Percentiles rank a stretch among this genome's conserved stretches.
phyloP scores from a whole-genome alignment of 768 basidiomycete species.

The Hortiboletus flavorubellus region DNA sequence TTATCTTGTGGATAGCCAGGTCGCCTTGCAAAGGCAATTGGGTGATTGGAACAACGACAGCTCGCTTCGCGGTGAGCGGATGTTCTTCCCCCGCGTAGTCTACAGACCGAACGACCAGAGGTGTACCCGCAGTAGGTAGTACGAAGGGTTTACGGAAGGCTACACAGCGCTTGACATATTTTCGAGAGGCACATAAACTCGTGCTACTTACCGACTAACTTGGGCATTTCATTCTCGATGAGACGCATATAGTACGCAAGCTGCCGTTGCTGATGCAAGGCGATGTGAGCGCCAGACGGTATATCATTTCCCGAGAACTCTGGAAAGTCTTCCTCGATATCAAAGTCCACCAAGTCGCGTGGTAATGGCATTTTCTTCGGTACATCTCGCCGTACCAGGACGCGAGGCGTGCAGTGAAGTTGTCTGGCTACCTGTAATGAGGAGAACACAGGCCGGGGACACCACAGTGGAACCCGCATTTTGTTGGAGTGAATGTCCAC shows the following conservation, averaged over 20 bases:
- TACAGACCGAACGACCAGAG: constrained; percentile 69
- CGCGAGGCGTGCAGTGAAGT: constrained; percentile 25
- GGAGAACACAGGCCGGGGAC: constrained; percentile 11
- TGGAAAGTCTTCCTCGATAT: constrained; percentile 36
- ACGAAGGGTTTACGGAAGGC: constrained; percentile 81
- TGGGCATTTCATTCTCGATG: constrained; percentile 86
- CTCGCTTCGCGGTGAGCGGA: constrained; percentile 67
- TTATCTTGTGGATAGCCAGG: constrained; percentile 77
- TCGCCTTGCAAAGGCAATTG: constrained; percentile 61
- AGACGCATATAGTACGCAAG: constrained; percentile 75
- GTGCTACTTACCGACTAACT: constrained; percentile 67
- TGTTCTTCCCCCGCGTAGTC: constrained; percentile 77
- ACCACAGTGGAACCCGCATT: constrained; percentile 22
- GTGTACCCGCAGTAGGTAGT: constrained; percentile 55
- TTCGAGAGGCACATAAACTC: constrained; percentile 8
- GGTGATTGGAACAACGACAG: constrained; percentile 71
- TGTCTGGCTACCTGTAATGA: constrained; percentile 14
- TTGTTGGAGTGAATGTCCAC: not conserved
- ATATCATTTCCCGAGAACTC: constrained; percentile 51
- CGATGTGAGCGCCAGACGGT: constrained; percentile 65
- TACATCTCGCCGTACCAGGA: constrained; percentile 15
- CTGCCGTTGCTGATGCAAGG: constrained; percentile 71
- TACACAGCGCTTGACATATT: constrained; percentile 29
- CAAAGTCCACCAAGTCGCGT: constrained; percentile 33
- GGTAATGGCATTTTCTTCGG: constrained; percentile 36